Base-by-base conservation (phyloP, 2,329 filamentous ascomycete species). In the Fusarium virguliforme region DNA sequence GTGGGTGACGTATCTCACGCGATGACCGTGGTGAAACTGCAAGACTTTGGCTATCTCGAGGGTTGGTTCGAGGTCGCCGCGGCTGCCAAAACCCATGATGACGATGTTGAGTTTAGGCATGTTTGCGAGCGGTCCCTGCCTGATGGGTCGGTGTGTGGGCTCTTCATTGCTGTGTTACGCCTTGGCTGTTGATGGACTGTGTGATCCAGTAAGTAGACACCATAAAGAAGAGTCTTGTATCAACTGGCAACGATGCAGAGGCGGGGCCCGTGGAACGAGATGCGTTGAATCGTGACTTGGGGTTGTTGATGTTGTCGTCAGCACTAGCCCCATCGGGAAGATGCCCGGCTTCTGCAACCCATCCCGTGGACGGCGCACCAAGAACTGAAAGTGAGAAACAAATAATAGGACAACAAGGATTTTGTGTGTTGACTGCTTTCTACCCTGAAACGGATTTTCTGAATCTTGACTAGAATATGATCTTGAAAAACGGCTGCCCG, bases 61-160 rank as follows among this genome's bases (percentile, higher is more conserved):
- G 3, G 48, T 55, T 35, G 58, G 58, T 24, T 61, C 46, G 9
- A 61, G 35, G 41, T 61, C 58, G 1, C 58, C 58, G 4, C 58
- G 58, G 1, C 46, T 55, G 28, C 58, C 58, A 12, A 61, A 41
- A 15, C 46, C 48, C 58, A 61, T 61, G 18, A 61, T 55, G 58
- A 55, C 48, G 10, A 61, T 61, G 18, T 55, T 61, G 18, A 61
- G 48, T 1, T 26, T 60, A 4, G 55, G 55, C 13, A 58, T 48
- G 40, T 8, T 48, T 4, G 22, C 5, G 8, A n/a, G 8, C 8
- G 13, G 5, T 54, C 32, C 22, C 13, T 22, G n/a, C 34, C 13
- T n/a, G 13, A 12, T 2, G 8, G 34, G 1, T 24, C 7, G 13
- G 6, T 8, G 22, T 22, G 0, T 10, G 15, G 22, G 5, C 24